A percentile compares a stretch with the other conserved stretches of the same genome.
phyloP scores from a whole-genome alignment of 192 early-diverging fungal genomes.

The Anaeromyces robustus region DNA sequence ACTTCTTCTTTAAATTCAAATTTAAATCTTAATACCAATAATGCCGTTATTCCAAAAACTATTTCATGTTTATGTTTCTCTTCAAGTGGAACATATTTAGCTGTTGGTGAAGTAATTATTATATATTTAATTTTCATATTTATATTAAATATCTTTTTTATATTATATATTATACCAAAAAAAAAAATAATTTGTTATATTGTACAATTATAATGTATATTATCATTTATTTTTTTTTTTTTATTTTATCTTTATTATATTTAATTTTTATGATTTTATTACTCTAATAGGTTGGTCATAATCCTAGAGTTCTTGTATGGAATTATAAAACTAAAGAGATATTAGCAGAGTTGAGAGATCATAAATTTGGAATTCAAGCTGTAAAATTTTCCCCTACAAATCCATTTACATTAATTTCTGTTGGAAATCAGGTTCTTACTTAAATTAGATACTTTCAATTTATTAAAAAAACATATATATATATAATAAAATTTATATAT shows the following conservation, averaged over 20 bases:
- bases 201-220: no score
- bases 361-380: conserved; percentile 60
- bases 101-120: conserved; percentile 52
- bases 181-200: no score
- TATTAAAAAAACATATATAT: no score
- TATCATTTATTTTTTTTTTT: conserved; percentile 8
- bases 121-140: not conserved
- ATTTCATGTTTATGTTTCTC: conserved; percentile 60
- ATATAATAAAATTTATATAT: no score
- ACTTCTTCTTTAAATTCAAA: conserved; percentile 5
- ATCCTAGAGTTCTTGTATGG: conserved; percentile 62
- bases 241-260: not conserved
- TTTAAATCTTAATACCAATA: not conserved
- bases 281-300: conserved; percentile 46
- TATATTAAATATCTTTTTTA: not conserved
- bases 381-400: conserved; percentile 56
- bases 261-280: not conserved
- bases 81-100: conserved; percentile 47
- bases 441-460: no score
- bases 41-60: conserved; percentile 28
- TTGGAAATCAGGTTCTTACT: conserved; percentile 62
- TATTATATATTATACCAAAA: no score
- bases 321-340: conserved; percentile 32
- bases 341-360: conserved; percentile 45
- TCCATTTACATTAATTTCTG: conserved; percentile 41